Evolutionary conservation across 768 basidiomycete species (phyloP).

Genomic region (Collybia mongolica): DNA sequence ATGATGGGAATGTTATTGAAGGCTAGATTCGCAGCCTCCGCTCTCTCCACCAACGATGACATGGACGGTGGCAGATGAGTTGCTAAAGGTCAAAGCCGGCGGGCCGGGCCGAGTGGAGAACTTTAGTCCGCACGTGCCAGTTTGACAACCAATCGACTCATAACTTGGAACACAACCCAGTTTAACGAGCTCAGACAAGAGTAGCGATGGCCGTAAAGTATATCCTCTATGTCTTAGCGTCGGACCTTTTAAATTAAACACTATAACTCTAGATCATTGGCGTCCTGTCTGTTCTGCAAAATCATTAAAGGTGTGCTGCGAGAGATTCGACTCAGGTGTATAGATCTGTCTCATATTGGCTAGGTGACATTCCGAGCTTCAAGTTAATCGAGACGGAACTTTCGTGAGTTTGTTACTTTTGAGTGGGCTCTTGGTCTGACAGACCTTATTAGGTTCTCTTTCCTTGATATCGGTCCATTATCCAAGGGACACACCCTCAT

Average conservation of each 20-base stretch:
- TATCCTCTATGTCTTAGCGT: slow-evolving; percentile 1
- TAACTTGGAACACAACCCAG: too few species aligned
- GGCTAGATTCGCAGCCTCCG: slow-evolving; percentile 15
- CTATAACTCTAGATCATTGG: slow-evolving; percentile 42
- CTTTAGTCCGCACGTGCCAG: too few species aligned
- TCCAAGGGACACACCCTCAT: slow-evolving; percentile 89
- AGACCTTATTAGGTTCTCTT: slow-evolving; percentile 58
- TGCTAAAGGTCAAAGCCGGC: too few species aligned
- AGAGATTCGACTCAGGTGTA: background rate
- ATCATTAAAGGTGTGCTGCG: slow-evolving; percentile 74
- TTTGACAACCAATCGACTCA: too few species aligned
- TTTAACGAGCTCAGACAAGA: too few species aligned
- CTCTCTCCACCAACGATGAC: slow-evolving; percentile 20
- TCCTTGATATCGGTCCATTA: slow-evolving; percentile 91
- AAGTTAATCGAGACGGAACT: slow-evolving; percentile 79
- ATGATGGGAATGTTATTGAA: slow-evolving; percentile 39
- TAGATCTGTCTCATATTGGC: background rate
- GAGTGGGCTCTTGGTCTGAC: background rate
- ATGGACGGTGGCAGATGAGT: slow-evolving; percentile 9
- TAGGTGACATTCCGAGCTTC: slow-evolving; percentile 88
- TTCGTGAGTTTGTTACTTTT: slow-evolving; percentile 44
- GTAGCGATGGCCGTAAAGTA: slow-evolving; percentile 37
- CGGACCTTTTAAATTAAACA: background rate
- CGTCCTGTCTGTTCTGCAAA: slow-evolving; percentile 89
- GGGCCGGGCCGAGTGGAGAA: too few species aligned